Conservation (phyloP, 805 yeast genomes). For the Lipomyces sp. region DNA sequence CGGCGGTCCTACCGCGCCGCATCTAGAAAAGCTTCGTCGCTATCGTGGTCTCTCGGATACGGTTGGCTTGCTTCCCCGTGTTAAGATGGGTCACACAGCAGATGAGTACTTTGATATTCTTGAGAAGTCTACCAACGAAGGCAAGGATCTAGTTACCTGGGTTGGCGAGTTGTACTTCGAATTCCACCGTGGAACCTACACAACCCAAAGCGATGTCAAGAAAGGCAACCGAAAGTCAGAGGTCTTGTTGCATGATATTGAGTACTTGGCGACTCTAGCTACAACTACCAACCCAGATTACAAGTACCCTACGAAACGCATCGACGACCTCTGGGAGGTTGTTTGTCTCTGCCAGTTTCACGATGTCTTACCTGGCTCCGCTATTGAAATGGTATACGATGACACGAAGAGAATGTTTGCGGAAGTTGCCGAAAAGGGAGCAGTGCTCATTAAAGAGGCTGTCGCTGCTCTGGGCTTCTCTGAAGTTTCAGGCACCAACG, state of each 20-base stretch:
- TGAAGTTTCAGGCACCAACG: slow-evolving; percentile 9
- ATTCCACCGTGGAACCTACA: slow-evolving; percentile 95
- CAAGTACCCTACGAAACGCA: slow-evolving; percentile 65
- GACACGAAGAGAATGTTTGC: slow-evolving; percentile 79
- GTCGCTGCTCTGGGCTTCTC: slow-evolving; percentile 43
- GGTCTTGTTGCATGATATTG: slow-evolving; percentile 77
- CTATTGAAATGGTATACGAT: slow-evolving; percentile 91
- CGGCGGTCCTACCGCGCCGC: slow-evolving; percentile 94
- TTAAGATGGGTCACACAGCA: slow-evolving; percentile 73
- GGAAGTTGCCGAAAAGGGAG: slow-evolving; percentile 52
- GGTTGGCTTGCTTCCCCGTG: slow-evolving; percentile 75
- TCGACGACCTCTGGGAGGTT: slow-evolving; percentile 80
- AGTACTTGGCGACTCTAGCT: slow-evolving; percentile 73
- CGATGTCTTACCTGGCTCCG: slow-evolving; percentile 96
- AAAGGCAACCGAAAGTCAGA: slow-evolving; percentile 75
- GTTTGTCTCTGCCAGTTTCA: slow-evolving; percentile 90
- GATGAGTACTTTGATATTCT: slow-evolving; percentile 73
- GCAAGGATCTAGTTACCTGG: slow-evolving; percentile 76
- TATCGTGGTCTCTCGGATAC: slow-evolving; percentile 83
- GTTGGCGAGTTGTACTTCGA: slow-evolving; percentile 90
- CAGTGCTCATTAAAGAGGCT: slow-evolving; percentile 52
- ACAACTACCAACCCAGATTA: slow-evolving; percentile 56
- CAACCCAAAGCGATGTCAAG: slow-evolving; percentile 87
- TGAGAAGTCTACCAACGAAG: slow-evolving; percentile 59
- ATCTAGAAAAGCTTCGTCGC: slow-evolving; percentile 88